Conservation (phyloP, 257 asterid genomes). For the Cinchona pubescens region DNA sequence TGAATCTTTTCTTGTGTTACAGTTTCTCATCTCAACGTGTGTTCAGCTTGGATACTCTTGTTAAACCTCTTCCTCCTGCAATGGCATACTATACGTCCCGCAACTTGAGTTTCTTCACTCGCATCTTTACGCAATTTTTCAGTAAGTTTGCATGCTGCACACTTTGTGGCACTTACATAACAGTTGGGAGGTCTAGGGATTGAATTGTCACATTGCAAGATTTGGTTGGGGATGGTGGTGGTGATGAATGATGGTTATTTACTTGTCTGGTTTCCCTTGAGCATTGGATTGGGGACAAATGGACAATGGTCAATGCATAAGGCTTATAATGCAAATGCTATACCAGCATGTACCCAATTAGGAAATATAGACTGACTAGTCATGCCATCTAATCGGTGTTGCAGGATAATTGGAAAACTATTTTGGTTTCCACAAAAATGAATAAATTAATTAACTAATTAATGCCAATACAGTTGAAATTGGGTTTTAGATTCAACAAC, state of each 20-base stretch:
- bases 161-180: not conserved
- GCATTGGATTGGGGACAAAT: not conserved
- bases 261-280: not conserved
- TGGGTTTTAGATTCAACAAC: not conserved
- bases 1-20: conserved; percentile 31
- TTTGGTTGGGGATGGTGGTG: not conserved
- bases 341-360: not conserved
- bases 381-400: not conserved
- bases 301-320: not conserved
- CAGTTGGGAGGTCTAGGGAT: not conserved
- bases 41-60: conserved; percentile 83
- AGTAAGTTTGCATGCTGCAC: conserved; percentile 40
- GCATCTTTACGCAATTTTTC: conserved; percentile 91
- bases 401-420: not conserved
- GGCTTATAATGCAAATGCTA: not conserved
- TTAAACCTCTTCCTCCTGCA: conserved; percentile 90
- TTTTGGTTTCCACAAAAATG: no score
- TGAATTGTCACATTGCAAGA: not conserved
- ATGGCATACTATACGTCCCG: conserved; percentile 79
- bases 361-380: not conserved
- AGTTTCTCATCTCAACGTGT: conserved; percentile 90
- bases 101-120: conserved; percentile 84
- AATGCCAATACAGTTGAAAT: not conserved
- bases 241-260: not conserved
- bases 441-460: no score